Percentiles rank a stretch among this genome's conserved stretches.
These are phyloP conservation scores for Primulina tabacum DNA, from an alignment of 257 asterid species.

Conservation along the genomic window DNA sequence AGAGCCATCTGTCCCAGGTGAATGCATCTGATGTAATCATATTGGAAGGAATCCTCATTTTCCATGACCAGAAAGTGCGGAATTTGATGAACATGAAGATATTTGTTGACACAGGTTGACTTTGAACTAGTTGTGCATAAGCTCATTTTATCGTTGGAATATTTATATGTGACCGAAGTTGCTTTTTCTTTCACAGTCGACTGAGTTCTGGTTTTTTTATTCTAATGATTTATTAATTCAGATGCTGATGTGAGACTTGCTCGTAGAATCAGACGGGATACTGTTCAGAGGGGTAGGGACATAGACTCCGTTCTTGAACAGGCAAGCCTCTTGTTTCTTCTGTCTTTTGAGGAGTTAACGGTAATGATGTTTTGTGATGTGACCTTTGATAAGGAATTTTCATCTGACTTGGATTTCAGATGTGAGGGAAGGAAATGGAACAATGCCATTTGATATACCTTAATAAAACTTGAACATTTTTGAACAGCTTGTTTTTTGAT, in stretches of 20 bases:
- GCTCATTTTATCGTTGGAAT: slow-evolving; percentile 12
- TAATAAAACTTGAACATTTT: no score
- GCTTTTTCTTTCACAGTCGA: neutral
- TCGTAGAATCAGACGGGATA: slow-evolving; percentile 97
- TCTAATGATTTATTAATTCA: slow-evolving; percentile 19
- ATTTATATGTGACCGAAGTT: neutral
- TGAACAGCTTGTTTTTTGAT: neutral
- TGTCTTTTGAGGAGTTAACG: neutral
- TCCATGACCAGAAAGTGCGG: slow-evolving; percentile 91
- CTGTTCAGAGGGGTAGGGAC: slow-evolving; percentile 96
- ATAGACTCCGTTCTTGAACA: slow-evolving; percentile 89
- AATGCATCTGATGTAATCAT: slow-evolving; percentile 97
- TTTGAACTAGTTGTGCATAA: slow-evolving; percentile 7
- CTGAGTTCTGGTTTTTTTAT: neutral
- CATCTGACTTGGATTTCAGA: neutral
- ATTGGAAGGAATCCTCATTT: slow-evolving; percentile 95
- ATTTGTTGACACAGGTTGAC: slow-evolving; percentile 83
- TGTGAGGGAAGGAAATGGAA: neutral
- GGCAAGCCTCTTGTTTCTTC: slow-evolving; percentile 47
- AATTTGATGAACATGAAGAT: slow-evolving; percentile 96
- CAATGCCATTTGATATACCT: neutral
- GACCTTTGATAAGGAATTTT: neutral
- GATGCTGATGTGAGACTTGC: slow-evolving; percentile 99
- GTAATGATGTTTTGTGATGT: slow-evolving; percentile 2
- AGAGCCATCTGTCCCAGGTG: slow-evolving; percentile 47